Evolutionary conservation across 495 filamentous ascomycete species (phyloP).

Genomic region (Parachaetomium inaequale): DNA sequence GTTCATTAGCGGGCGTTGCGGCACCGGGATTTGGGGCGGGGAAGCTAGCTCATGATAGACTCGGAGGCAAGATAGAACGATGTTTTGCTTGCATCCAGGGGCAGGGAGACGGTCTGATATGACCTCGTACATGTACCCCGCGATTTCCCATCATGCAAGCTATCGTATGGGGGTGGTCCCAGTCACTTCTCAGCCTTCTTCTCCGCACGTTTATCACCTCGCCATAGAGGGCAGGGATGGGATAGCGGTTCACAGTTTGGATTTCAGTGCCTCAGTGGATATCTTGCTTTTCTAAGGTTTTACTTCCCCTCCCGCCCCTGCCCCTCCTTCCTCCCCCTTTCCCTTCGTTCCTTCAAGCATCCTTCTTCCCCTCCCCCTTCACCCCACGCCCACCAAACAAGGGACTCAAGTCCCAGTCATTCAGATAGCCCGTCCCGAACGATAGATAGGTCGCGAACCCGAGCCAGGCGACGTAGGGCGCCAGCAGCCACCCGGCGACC

Average conservation of each 20-base stretch:
- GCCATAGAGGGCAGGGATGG: too few relatives aligned
- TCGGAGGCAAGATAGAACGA: not conserved
- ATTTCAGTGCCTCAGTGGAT: too few relatives aligned
- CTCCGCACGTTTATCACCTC: too few relatives aligned
- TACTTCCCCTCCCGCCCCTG: not conserved
- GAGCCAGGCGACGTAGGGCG: slow-evolving; percentile 79
- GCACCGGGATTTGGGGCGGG: not conserved
- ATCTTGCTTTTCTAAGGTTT: not conserved
- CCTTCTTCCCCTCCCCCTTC: slow-evolving; percentile 8
- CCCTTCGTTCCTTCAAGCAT: not conserved
- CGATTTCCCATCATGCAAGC: too few relatives aligned
- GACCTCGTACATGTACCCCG: too few relatives aligned
- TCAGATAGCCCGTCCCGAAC: slow-evolving; percentile 68
- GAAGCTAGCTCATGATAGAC: not conserved
- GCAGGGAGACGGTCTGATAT: not conserved
- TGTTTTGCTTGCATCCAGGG: not conserved
- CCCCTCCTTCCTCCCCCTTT: not conserved
- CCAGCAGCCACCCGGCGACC: slow-evolving; percentile 66
- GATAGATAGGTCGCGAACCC: slow-evolving; percentile 78
- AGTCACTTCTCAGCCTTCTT: too few relatives aligned
- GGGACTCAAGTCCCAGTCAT: slow-evolving; percentile 59
- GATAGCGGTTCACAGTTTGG: too few relatives aligned
- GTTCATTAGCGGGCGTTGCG: slow-evolving; percentile 10
- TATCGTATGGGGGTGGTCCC: too few relatives aligned
- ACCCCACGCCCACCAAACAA: slow-evolving; percentile 2